These are phyloP conservation scores for Agrocybe chaxingu DNA, from an alignment of 768 basidiomycete species.

Conservation along the genomic window DNA sequence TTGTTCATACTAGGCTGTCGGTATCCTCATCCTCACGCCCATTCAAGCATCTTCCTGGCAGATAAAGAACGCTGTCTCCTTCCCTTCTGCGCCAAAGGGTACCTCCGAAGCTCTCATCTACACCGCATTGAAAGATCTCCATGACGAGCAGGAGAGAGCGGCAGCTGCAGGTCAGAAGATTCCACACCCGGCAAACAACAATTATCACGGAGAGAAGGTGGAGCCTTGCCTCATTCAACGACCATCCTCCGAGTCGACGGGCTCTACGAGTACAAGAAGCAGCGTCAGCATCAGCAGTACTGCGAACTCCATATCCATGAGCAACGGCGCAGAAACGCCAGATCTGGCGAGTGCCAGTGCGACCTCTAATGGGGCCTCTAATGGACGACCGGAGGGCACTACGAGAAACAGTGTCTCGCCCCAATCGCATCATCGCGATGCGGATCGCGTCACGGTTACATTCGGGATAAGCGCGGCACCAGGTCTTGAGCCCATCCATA, in stretches of 20 bases:
- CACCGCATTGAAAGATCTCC: constrained; percentile 39
- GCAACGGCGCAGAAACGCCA: neutral
- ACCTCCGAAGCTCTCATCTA: constrained; percentile 52
- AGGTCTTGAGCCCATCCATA: constrained; percentile 34
- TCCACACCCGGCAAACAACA: constrained; percentile 15
- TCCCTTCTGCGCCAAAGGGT: constrained; percentile 51
- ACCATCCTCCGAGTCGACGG: neutral
- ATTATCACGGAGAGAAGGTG: constrained; percentile 4
- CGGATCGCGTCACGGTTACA: constrained; percentile 32
- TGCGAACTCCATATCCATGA: neutral
- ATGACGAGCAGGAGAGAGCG: constrained; percentile 26
- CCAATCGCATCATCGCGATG: constrained; percentile 10
- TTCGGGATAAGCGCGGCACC: constrained; percentile 48
- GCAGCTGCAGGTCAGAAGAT: constrained; percentile 6
- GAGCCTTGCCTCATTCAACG: neutral
- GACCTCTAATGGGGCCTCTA: neutral
- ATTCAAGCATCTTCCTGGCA: constrained; percentile 42
- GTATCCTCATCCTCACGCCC: constrained; percentile 49
- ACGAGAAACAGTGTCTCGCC: neutral
- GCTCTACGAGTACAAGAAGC: constrained; percentile 5
- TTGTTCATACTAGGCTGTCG: constrained; percentile 30
- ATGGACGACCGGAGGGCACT: neutral
- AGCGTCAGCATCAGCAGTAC: neutral
- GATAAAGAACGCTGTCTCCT: constrained; percentile 55
- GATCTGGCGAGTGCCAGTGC: neutral